phyloP scores from a whole-genome alignment of 352 stramenopile species.

The Phytophthora fragariaefolia region DNA sequence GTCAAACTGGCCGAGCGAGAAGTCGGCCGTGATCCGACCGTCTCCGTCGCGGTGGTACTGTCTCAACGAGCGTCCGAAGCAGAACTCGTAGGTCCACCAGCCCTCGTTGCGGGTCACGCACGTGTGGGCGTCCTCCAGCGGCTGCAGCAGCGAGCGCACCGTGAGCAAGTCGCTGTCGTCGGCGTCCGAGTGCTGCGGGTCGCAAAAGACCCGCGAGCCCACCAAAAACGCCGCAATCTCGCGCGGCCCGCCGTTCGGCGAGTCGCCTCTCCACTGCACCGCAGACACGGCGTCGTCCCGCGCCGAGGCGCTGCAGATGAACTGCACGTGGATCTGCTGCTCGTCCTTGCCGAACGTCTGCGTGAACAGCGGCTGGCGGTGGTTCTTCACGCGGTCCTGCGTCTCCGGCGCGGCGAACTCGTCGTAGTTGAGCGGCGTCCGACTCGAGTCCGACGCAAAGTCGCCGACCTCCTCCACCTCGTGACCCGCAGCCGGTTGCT shows the following conservation, averaged over 20 bases:
- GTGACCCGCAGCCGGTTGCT: slow-evolving; percentile 17
- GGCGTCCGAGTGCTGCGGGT: slow-evolving; percentile 56
- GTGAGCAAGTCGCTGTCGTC: slow-evolving; percentile 57
- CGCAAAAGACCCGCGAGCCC: slow-evolving; percentile 70
- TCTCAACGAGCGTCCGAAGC: slow-evolving; percentile 68
- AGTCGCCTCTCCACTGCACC: slow-evolving; percentile 43
- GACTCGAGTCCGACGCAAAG: slow-evolving; percentile 46
- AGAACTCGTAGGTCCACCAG: slow-evolving; percentile 89
- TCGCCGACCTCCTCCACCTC: slow-evolving; percentile 49
- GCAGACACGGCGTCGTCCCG: slow-evolving; percentile 57
- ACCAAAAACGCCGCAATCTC: slow-evolving; percentile 63
- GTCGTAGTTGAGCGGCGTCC: slow-evolving; percentile 41
- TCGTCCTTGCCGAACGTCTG: slow-evolving; percentile 50
- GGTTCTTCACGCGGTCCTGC: slow-evolving; percentile 46
- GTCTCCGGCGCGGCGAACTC: slow-evolving; percentile 57
- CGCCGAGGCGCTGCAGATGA: slow-evolving; percentile 60
- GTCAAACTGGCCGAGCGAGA: slow-evolving; percentile 68
- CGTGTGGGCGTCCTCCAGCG: slow-evolving; percentile 51
- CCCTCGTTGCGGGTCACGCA: slow-evolving; percentile 85
- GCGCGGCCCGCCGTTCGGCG: slow-evolving; percentile 3
- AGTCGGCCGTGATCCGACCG: slow-evolving; percentile 70
- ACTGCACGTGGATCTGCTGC: slow-evolving; percentile 63
- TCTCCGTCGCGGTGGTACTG: slow-evolving; percentile 82
- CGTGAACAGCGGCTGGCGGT: slow-evolving; percentile 67
- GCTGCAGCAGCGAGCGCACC: slow-evolving; percentile 60